Evolutionary conservation across 2,329 filamentous ascomycete genomes (phyloP), one percentile per base, ranked within the genome.

Genomic region (Aspergillus tanneri): DNA sequence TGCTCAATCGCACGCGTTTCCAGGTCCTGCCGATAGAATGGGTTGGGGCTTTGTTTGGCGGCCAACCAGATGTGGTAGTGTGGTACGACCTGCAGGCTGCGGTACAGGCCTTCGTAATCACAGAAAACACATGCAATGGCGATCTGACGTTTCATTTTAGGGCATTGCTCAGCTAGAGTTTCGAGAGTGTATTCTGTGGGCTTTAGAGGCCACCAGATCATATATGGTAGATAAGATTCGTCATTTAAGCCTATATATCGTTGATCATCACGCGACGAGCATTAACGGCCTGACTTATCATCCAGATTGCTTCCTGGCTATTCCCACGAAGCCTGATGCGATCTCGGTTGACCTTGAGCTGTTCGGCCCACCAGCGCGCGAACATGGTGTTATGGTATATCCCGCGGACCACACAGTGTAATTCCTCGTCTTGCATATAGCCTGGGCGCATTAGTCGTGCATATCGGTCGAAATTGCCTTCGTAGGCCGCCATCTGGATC

Each of bases 341-440:
- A 18, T 34, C 30, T 34, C 19, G 7, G 16, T 34, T 18, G 30
- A 34, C 11, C 30, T 34, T 14, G 30, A 16, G 30, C 30, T 34
- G 30, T 14, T 30, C 45, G n/a, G n/a, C n/a, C 58, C 53, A 58
- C 57, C 52, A 58, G 28, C 50, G 42, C 16, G 56, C 57, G 18
- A 61, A 61, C 28, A 25, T 60, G 24, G 57, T 56, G 38, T 43
- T 35, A 36, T 61, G 54, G 36, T 57, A 54, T 43, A 61, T 57
- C 1, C 58, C 54, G 27, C 53, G 56, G 38, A 58, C 43, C 36
- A 59, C 28, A 44, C 53, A 59, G 38, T 37, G 14, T 5, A 27
- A n/a, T n/a, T n/a, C n/a, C n/a, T n/a, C n/a, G n/a, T n/a, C n/a
- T n/a, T n/a, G n/a, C n/a, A n/a, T n/a, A n/a, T n/a, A n/a, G n/a